These are phyloP conservation scores for Penicillium rolfsii DNA, from an alignment of 2,329 filamentous ascomycete genomes.

Conservation along the genomic window DNA sequence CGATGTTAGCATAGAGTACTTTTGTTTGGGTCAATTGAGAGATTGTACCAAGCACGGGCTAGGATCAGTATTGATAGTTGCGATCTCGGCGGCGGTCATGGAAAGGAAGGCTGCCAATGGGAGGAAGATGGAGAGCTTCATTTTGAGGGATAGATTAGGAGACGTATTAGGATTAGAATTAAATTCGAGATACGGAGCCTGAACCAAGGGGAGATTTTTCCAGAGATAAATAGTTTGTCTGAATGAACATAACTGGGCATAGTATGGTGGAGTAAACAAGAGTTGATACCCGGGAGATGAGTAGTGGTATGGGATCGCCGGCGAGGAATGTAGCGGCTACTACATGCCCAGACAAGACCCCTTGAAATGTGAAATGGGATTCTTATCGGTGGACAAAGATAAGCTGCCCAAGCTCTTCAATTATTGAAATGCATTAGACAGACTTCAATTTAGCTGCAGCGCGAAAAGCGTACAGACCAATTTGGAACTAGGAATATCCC, in stretches of 20 bases:
- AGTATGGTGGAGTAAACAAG: conserved; percentile 9
- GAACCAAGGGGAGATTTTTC: too few relatives aligned
- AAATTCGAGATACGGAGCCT: background rate
- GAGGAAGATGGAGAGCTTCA: conserved; percentile 26
- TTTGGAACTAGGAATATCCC: too few relatives aligned
- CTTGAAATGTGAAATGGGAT: background rate
- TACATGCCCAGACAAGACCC: background rate
- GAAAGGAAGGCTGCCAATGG: conserved; percentile 26
- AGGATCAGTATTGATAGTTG: conserved; percentile 4
- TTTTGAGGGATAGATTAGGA: conserved; percentile 8
- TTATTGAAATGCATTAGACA: background rate
- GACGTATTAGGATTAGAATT: background rate
- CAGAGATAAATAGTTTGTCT: background rate
- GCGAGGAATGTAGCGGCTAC: conserved; percentile 1
- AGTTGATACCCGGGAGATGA: conserved; percentile 2
- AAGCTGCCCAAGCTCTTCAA: background rate
- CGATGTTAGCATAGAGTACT: conserved; percentile 7
- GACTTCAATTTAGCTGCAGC: background rate
- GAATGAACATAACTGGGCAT: background rate
- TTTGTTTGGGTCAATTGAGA: background rate
- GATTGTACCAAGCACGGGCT: conserved; percentile 21
- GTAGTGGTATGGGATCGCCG: conserved; percentile 8
- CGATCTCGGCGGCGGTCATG: conserved; percentile 16
- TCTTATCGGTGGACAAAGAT: background rate
- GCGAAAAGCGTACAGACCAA: too few relatives aligned